These are phyloP conservation scores for Fusarium veterinarium DNA, from an alignment of 2,329 filamentous ascomycete species.

Conservation along the genomic window DNA sequence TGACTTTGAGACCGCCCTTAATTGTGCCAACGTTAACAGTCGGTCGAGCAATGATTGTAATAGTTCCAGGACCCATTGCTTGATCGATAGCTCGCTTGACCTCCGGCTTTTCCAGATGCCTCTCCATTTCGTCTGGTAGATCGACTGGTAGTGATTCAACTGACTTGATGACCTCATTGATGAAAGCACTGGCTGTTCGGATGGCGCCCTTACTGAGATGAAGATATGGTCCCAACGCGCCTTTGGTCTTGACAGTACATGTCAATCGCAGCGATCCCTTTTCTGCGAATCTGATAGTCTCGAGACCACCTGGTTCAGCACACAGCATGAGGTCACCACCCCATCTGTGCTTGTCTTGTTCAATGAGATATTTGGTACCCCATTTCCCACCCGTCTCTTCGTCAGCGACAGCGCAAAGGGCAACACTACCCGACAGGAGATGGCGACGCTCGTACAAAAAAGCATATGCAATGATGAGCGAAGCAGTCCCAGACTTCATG, in stretches of 20 bases:
- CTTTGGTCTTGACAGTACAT: not conserved
- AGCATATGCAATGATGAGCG: not conserved
- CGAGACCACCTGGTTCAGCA: not conserved
- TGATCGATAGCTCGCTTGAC: not conserved
- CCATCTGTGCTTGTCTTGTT: not conserved
- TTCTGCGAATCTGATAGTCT: not conserved
- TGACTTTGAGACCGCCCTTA: slow-evolving; percentile 1
- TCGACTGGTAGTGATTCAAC: not conserved
- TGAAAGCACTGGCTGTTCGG: not conserved
- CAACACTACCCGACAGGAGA: not conserved
- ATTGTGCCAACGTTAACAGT: not conserved
- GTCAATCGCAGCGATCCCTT: slow-evolving; percentile 1
- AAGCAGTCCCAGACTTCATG: slow-evolving; percentile 7
- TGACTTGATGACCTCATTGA: not conserved
- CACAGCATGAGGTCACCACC: slow-evolving; percentile 2
- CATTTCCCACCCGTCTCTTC: slow-evolving; percentile 2
- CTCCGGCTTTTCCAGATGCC: not conserved
- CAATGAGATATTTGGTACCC: not conserved
- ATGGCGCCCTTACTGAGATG: not conserved
- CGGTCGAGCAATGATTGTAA: not conserved
- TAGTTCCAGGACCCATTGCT: slow-evolving; percentile 6
- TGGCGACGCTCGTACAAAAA: not conserved
- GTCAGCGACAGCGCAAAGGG: not conserved
- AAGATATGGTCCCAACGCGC: not conserved
- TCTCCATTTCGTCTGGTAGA: not conserved